Evolutionary conservation across 805 yeast genomes (phyloP), one percentile per base, ranked within the genome.

Genomic region (Myxozyma neotropica): DNA sequence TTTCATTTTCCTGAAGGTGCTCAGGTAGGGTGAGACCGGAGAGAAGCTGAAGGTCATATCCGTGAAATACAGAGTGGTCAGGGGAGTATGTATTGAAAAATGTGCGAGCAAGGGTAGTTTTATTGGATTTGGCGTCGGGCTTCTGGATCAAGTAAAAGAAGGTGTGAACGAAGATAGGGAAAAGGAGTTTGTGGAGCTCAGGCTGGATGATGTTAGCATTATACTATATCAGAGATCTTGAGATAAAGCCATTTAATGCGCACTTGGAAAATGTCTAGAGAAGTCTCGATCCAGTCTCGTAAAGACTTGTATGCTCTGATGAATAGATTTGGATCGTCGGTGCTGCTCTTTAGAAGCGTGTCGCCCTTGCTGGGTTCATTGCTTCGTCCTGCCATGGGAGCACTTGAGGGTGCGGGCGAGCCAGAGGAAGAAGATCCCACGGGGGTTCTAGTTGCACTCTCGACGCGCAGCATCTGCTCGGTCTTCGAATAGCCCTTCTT

Each of bases 401-500:
- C 43, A 33, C 53, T 21, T 17, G 54, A 31, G 1, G 63, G 53
- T 2, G 50, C 42, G 24, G 62, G 61, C 53, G 49, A 54, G 53
- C 52, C 39, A 1, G 67, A 38, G 26, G 60, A 29, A 19, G 63
- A 61, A 39, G 33, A 29, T 29, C 54, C 40, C 49, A 57, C 21
- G 45, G 61, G 13, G 2, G 71, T 72, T n/a, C 69, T 68, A 2
- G 73, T 24, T 39, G 77, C 69, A 29, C 76, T 71, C 72, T 94
- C 99, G 62, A 91, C 83, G 63, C 99, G 82, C 51, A 94, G 80
- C 86, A 92, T 89, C 1, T 96, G 91, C 72, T 94, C 99, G 0
- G 99, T 93, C 67, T 87, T 84, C 67, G 88, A 92, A 70, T 90
- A 94, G 1, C 99, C 99, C 72, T 92, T 91, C 70, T 94, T 93